Percentiles rank a stretch among this genome's conserved stretches.
phyloP scores from a whole-genome alignment of 805 yeast genomes.

The Pichia ethanolica region DNA sequence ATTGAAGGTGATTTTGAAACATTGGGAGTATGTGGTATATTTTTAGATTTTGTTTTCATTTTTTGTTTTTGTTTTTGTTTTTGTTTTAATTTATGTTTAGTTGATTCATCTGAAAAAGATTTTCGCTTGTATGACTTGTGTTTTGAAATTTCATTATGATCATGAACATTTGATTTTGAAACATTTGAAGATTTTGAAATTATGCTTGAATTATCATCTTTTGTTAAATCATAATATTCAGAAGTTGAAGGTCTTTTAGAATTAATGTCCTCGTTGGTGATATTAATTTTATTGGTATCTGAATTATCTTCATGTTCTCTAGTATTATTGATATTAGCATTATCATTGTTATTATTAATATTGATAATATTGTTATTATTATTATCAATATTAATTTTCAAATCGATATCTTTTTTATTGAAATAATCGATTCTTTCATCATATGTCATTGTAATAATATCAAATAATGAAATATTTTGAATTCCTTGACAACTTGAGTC shows the following conservation, averaged over 20 bases:
- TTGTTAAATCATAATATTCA: neutral
- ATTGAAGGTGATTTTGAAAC: neutral
- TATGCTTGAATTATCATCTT: neutral
- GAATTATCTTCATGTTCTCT: neutral
- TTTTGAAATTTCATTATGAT: neutral
- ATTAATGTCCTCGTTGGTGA: neutral
- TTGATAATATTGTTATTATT: no score
- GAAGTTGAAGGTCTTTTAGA: neutral
- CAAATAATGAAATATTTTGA: neutral
- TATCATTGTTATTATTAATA: neutral
- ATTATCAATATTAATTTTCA: neutral
- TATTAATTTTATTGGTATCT: neutral
- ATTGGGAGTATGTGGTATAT: no score
- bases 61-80: neutral
- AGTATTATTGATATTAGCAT: neutral
- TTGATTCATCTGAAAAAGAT: no score
- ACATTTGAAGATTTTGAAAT: neutral
- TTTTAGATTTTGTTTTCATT: neutral
- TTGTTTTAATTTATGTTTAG: no score
- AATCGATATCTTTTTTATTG: neutral
- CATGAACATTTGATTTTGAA: neutral
- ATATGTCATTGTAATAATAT: constrained; percentile 2
- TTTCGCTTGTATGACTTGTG: no score
- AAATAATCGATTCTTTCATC: constrained; percentile 3
- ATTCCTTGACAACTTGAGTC: neutral